Conservation (phyloP, 257 asterid genomes). For the Nicotiana undulata region DNA sequence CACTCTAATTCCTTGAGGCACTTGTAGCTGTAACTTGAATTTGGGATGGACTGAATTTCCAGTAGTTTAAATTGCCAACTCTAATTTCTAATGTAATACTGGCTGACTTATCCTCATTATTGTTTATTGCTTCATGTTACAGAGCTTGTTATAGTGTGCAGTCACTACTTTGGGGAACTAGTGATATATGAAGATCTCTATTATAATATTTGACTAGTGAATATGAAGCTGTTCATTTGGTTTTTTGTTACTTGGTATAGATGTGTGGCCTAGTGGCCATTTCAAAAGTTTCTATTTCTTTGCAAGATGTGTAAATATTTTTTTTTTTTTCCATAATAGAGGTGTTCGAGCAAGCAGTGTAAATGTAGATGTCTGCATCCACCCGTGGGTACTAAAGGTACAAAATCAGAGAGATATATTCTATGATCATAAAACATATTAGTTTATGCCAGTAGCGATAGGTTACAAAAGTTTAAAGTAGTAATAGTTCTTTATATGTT, state of each 20-base stretch:
- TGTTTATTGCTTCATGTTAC: not conserved
- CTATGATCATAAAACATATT: not conserved
- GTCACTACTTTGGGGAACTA: too few relatives aligned
- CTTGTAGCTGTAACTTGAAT: not conserved
- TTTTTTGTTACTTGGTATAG: not conserved
- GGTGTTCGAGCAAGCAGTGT: too few relatives aligned
- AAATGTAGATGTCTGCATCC: too few relatives aligned
- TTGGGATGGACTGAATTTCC: not conserved
- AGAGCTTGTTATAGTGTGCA: not conserved
- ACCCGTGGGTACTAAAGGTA: not conserved
- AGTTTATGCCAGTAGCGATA: not conserved
- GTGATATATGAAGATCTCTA: not conserved
- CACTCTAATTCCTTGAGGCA: not conserved
- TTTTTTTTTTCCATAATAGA: too few relatives aligned
- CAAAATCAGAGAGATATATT: not conserved
- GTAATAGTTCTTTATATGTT: not conserved
- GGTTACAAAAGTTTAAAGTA: not conserved
- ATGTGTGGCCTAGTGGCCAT: not conserved
- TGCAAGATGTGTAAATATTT: too few relatives aligned
- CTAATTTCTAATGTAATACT: not conserved
- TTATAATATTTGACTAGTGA: not conserved
- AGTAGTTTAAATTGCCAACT: not conserved
- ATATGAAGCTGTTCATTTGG: not conserved
- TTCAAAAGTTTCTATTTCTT: not conserved
- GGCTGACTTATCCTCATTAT: not conserved